phyloP scores from a whole-genome alignment of 805 yeast species.

The Saccharomycopsis sp. region DNA sequence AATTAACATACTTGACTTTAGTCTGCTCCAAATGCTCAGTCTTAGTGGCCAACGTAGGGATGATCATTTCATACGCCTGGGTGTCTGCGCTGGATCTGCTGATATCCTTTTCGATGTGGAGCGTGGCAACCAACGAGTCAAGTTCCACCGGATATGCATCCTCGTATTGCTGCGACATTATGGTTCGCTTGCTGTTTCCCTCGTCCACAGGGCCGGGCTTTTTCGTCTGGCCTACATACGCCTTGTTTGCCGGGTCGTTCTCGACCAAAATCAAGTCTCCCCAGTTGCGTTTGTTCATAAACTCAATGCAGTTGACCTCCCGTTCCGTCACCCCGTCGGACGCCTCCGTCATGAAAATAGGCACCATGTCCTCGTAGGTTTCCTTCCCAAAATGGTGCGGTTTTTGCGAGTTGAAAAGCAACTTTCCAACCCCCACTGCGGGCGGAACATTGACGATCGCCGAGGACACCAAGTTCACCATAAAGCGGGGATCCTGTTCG shows the following conservation, averaged over 20 bases:
- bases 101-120: constrained; percentile 67
- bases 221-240: constrained; percentile 28
- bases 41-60: constrained; percentile 49
- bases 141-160: constrained; percentile 48
- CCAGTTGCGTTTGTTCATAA: constrained; percentile 66
- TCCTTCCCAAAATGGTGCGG: constrained; percentile 59
- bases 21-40: constrained; percentile 22
- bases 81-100: constrained; percentile 44
- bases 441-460: constrained; percentile 94
- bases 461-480: constrained; percentile 79
- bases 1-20: constrained; percentile 5
- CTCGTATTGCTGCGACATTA: constrained; percentile 22
- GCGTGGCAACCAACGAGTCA: constrained; percentile 56
- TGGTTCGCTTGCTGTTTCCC: background rate
- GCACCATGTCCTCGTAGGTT: constrained; percentile 78
- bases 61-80: constrained; percentile 57
- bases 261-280: constrained; percentile 54
- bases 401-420: constrained; percentile 60
- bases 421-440: constrained; percentile 71
- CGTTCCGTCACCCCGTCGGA: constrained; percentile 40
- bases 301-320: constrained; percentile 36
- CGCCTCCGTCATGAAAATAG: constrained; percentile 55
- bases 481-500: constrained; percentile 61
- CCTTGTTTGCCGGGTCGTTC: constrained; percentile 28
- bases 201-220: constrained; percentile 39